A percentile compares a stretch with the other conserved stretches of the same genome.
Evolutionary conservation across 441 rosid genomes (phyloP).

Genomic region (Pelargonium exstipulatum): DNA sequence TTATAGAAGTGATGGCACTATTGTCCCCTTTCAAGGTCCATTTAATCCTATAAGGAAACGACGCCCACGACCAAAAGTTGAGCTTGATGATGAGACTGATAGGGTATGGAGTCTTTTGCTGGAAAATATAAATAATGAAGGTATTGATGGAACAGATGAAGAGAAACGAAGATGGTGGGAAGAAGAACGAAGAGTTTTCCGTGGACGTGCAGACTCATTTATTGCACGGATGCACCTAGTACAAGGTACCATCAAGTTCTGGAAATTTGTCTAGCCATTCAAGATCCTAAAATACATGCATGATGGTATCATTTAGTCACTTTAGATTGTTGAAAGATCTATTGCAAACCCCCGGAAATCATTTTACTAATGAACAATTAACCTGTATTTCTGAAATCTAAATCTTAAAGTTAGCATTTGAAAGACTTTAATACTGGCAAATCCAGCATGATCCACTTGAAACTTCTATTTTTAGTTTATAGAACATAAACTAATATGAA

Average conservation of each 20-base stretch:
- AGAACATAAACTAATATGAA: not conserved
- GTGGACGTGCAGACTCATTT: conserved; percentile 83
- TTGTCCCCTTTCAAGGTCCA: conserved; percentile 36
- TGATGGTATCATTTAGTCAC: conserved; percentile 6
- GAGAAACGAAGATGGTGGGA: conserved; percentile 64
- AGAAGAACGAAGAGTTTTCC: conserved; percentile 74
- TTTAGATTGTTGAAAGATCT: conserved; percentile 11
- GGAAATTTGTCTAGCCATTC: conserved; percentile 9
- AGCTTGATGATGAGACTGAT: conserved; percentile 78
- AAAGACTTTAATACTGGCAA: conserved; percentile 29
- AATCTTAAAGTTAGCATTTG: conserved; percentile 13
- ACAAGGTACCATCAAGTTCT: conserved; percentile 58
- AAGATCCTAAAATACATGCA: conserved; percentile 15
- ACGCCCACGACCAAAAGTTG: conserved; percentile 77
- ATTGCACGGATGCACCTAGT: conserved; percentile 97
- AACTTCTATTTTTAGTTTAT: conserved; percentile 1
- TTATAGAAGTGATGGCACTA: conserved; percentile 46
- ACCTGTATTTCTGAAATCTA: not conserved
- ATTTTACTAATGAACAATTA: not conserved
- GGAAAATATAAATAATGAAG: conserved; percentile 63
- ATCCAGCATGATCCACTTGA: conserved; percentile 32
- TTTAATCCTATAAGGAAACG: conserved; percentile 41
- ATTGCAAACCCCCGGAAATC: conserved; percentile 26
- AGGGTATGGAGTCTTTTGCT: conserved; percentile 82
- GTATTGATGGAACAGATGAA: conserved; percentile 40